Evolutionary conservation across 495 filamentous ascomycete species (phyloP).

Genomic region (Ramalina intermedia): DNA sequence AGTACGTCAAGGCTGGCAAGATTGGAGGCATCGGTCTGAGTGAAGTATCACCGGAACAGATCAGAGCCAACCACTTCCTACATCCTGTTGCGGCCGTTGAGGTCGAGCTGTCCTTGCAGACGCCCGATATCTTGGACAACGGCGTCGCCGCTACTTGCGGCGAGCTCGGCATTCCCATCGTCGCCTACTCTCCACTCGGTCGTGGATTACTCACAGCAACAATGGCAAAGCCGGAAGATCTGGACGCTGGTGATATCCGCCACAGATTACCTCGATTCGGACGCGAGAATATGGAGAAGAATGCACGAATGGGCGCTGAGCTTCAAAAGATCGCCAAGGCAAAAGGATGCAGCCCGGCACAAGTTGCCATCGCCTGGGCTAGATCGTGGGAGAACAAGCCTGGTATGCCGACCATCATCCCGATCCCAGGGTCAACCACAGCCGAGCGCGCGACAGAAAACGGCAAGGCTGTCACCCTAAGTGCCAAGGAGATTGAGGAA

Average conservation of each 20-base stretch:
- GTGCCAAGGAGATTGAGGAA: slow-evolving; percentile 30
- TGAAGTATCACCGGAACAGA: slow-evolving; percentile 60
- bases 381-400: slow-evolving; percentile 36
- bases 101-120: slow-evolving; percentile 62
- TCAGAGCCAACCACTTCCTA: slow-evolving; percentile 55
- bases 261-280: slow-evolving; percentile 47
- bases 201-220: slow-evolving; percentile 43
- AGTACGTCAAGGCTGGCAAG: slow-evolving; percentile 62
- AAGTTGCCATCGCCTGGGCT: slow-evolving; percentile 70
- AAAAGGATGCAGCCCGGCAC: slow-evolving; percentile 58
- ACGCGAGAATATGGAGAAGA: slow-evolving; percentile 53
- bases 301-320: slow-evolving; percentile 53
- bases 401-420: slow-evolving; percentile 58
- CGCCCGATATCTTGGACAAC: slow-evolving; percentile 54
- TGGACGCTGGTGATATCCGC: slow-evolving; percentile 45
- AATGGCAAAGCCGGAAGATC: slow-evolving; percentile 43
- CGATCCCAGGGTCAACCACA: slow-evolving; percentile 62
- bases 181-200: slow-evolving; percentile 52
- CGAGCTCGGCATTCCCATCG: slow-evolving; percentile 53
- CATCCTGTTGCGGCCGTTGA: slow-evolving; percentile 63
- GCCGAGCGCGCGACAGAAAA: slow-evolving; percentile 34
- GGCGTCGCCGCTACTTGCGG: slow-evolving; percentile 58
- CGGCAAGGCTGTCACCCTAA: slow-evolving; percentile 23
- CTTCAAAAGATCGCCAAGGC: slow-evolving; percentile 49
- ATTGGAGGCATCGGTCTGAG: slow-evolving; percentile 63